Evolutionary conservation across 1,284 basidiomycete species (phyloP).

Genomic region (Ceratobasidium sp.): DNA sequence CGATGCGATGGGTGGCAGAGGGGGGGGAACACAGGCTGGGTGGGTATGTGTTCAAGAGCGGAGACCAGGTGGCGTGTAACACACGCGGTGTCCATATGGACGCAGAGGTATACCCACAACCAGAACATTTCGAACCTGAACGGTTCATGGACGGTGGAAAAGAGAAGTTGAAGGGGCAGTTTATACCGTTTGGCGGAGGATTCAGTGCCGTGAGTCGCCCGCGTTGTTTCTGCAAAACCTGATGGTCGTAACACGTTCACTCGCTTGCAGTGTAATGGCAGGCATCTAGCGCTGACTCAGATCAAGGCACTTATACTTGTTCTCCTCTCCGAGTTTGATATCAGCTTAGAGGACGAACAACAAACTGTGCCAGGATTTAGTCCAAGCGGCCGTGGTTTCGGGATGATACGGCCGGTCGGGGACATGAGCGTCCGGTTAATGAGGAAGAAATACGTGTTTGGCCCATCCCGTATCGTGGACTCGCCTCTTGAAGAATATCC

Average conservation of each 20-base stretch:
- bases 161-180: constrained; percentile 19
- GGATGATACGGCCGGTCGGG: constrained; percentile 42
- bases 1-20: constrained; percentile 40
- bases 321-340: constrained; percentile 33
- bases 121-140: constrained; percentile 35
- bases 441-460: not conserved
- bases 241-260: not conserved
- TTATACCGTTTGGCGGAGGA: constrained; percentile 46
- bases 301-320: constrained; percentile 40
- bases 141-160: constrained; percentile 41
- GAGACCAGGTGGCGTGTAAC: constrained; percentile 50
- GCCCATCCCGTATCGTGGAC: too few species aligned
- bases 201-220: constrained; percentile 34
- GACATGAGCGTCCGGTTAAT: constrained; percentile 27
- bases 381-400: constrained; percentile 38
- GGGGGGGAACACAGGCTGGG: constrained; percentile 29
- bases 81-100: constrained; percentile 49
- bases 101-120: constrained; percentile 39
- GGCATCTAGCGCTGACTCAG: constrained; percentile 45
- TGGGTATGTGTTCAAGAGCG: constrained; percentile 45
- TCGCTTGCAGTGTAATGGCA: constrained; percentile 44
- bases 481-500: too few species aligned
- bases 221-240: not conserved
- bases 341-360: constrained; percentile 16
- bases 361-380: constrained; percentile 15